These are phyloP conservation scores for Stachybotrys echinatus DNA, from an alignment of 2,329 filamentous ascomycete species.

Conservation along the genomic window DNA sequence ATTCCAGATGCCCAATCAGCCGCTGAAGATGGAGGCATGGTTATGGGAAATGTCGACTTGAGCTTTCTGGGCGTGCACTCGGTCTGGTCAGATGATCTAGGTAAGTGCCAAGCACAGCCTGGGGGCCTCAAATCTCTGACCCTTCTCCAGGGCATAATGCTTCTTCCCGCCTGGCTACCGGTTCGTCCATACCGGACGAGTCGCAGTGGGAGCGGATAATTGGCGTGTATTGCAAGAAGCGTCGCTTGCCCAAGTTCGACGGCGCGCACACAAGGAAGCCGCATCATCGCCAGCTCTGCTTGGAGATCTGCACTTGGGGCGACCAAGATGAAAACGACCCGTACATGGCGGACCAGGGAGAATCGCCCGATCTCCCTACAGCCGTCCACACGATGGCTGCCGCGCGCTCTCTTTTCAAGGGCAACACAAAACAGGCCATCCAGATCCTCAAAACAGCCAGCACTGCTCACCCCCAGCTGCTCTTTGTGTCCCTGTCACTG, in stretches of 20 bases:
- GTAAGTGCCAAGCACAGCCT: slow-evolving; percentile 28
- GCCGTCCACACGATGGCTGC: slow-evolving; percentile 67
- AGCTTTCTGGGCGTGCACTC: slow-evolving; percentile 70
- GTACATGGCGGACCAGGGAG: slow-evolving; percentile 36
- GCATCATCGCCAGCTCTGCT: slow-evolving; percentile 67
- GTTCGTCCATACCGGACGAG: slow-evolving; percentile 39
- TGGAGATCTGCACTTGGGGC: slow-evolving; percentile 72
- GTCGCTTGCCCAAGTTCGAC: slow-evolving; percentile 56
- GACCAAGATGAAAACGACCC: slow-evolving; percentile 43
- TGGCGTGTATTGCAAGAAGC: slow-evolving; percentile 57
- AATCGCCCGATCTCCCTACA: slow-evolving; percentile 42
- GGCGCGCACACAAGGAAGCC: slow-evolving; percentile 60
- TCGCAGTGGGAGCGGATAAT: slow-evolving; percentile 58
- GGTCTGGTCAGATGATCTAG: slow-evolving; percentile 67
- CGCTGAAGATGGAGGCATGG: slow-evolving; percentile 64
- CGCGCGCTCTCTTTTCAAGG: slow-evolving; percentile 69
- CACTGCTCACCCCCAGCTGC: slow-evolving; percentile 54
- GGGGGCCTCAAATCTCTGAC: slow-evolving; percentile 6
- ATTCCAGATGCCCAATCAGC: slow-evolving; percentile 55
- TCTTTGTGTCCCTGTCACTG: slow-evolving; percentile 64
- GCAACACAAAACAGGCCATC: slow-evolving; percentile 62
- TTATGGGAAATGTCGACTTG: slow-evolving; percentile 61
- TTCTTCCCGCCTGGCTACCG: slow-evolving; percentile 41
- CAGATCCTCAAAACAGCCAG: slow-evolving; percentile 65
- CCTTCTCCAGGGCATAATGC: slow-evolving; percentile 38